These are phyloP conservation scores for Trichophyton schoenleinii DNA, from an alignment of 2,329 filamentous ascomycete species.

Conservation along the genomic window DNA sequence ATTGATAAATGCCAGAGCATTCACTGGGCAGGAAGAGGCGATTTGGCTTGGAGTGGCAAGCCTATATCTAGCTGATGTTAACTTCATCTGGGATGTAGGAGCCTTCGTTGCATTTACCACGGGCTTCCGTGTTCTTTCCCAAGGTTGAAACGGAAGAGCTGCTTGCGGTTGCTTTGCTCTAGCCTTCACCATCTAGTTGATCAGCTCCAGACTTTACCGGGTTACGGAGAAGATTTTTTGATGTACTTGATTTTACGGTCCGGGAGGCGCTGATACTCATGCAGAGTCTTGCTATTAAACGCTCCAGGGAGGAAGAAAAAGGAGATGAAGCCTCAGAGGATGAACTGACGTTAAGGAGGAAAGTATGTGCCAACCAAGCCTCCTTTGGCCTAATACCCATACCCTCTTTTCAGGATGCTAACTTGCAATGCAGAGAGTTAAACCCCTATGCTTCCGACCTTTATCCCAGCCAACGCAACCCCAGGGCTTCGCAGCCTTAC, in stretches of 20 bases:
- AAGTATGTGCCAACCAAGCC: background rate
- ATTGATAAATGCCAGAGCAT: background rate
- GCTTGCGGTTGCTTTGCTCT: background rate
- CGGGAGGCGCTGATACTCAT: background rate
- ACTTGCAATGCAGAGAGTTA: background rate
- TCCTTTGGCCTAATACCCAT: background rate
- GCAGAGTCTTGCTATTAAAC: background rate
- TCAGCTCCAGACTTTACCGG: background rate
- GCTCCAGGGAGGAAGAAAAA: background rate
- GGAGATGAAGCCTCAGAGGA: background rate
- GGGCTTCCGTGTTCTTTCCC: background rate
- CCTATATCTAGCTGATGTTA: conserved; percentile 10
- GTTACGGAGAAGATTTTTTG: background rate
- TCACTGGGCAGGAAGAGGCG: background rate
- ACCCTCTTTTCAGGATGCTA: background rate
- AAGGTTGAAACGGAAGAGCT: background rate
- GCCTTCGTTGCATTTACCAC: background rate
- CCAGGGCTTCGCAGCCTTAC: background rate
- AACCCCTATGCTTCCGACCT: background rate
- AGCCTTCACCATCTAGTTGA: background rate
- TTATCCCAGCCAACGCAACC: background rate
- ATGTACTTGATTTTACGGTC: background rate
- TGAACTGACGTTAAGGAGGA: background rate
- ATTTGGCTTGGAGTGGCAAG: background rate
- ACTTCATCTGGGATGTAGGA: conserved; percentile 1